A percentile compares a stretch with the other conserved stretches of the same genome.
Conservation (phyloP, 2,329 filamentous ascomycete genomes). For the Eutypa lata region DNA sequence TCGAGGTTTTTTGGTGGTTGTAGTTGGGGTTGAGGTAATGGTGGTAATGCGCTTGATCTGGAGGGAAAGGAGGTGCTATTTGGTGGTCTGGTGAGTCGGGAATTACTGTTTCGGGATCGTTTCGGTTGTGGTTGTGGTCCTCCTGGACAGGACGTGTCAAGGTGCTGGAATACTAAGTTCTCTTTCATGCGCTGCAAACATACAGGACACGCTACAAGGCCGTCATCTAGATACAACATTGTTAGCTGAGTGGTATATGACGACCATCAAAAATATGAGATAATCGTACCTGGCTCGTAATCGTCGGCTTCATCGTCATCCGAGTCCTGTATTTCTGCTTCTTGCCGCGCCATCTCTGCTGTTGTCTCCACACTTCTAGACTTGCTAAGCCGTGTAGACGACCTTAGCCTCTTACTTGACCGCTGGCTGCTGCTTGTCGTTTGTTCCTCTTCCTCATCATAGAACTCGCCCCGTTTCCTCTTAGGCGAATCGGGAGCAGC, state of each 20-base stretch:
- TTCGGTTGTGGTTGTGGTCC: slow-evolving; percentile 30
- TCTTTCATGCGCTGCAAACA: slow-evolving; percentile 79
- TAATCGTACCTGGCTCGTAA: slow-evolving; percentile 1
- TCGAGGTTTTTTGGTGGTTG: slow-evolving; percentile 43
- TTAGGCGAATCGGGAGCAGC: slow-evolving; percentile 40
- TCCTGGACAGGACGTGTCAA: slow-evolving; percentile 59
- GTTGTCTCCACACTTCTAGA: slow-evolving; percentile 35
- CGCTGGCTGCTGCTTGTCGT: slow-evolving; percentile 21
- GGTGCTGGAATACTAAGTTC: slow-evolving; percentile 71
- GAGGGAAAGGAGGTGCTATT: background rate
- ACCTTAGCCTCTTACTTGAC: slow-evolving; percentile 48
- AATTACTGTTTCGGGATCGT: too few species aligned
- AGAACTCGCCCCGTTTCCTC: slow-evolving; percentile 41
- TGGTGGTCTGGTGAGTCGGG: slow-evolving; percentile 1
- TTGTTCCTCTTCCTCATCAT: slow-evolving; percentile 21
- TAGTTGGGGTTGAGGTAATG: slow-evolving; percentile 9
- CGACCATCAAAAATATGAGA: background rate
- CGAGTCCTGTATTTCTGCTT: slow-evolving; percentile 24
- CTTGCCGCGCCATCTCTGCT: slow-evolving; percentile 31
- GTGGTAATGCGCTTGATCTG: slow-evolving; percentile 5
- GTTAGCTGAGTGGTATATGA: slow-evolving; percentile 15
- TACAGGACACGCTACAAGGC: slow-evolving; percentile 78
- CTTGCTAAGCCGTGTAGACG: slow-evolving; percentile 48
- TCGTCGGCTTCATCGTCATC: slow-evolving; percentile 31
- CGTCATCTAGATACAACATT: slow-evolving; percentile 56